Conservation (phyloP, 2,329 filamentous ascomycete species). For the Xylariaceae sp. region DNA sequence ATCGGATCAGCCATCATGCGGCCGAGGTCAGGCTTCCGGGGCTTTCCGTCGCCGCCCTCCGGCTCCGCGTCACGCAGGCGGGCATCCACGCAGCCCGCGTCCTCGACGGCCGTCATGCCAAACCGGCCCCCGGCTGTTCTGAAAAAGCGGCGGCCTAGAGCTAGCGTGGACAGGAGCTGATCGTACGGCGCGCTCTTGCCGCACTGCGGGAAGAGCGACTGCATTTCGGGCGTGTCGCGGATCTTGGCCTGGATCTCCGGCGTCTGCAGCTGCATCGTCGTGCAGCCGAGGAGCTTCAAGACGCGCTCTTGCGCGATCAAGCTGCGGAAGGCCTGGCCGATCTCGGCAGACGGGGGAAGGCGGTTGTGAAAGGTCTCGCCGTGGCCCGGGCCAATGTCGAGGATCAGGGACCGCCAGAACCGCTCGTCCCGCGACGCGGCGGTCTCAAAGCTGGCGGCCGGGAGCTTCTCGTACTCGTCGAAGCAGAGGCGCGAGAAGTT, state of each 20-base stretch:
- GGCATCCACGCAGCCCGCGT: constrained; percentile 11
- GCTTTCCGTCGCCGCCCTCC: background rate
- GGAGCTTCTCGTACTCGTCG: constrained; percentile 12
- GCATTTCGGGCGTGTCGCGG: constrained; percentile 6
- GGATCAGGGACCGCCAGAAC: constrained; percentile 18
- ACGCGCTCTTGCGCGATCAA: constrained; percentile 15
- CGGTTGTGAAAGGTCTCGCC: background rate
- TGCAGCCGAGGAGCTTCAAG: constrained; percentile 12
- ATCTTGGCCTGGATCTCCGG: constrained; percentile 12
- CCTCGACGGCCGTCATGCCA: constrained; percentile 18
- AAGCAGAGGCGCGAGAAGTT: constrained; percentile 13
- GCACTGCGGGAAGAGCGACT: constrained; percentile 7
- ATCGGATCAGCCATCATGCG: constrained; percentile 13
- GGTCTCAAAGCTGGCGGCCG: constrained; percentile 3
- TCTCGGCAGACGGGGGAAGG: constrained; percentile 1
- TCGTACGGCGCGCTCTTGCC: constrained; percentile 9
- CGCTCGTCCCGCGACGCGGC: constrained; percentile 6
- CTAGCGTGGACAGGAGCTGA: constrained; percentile 2
- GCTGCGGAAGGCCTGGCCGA: constrained; percentile 12
- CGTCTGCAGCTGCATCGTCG: constrained; percentile 5
- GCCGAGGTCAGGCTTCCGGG: constrained; percentile 4
- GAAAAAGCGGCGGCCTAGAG: constrained; percentile 18
- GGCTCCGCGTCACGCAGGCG: constrained; percentile 3
- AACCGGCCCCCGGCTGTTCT: constrained; percentile 18
- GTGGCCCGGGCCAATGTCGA: constrained; percentile 6